A percentile compares a stretch with the other conserved stretches of the same genome.
Conservation (phyloP, 2,329 filamentous ascomycete genomes). For the Fusarium sp. region DNA sequence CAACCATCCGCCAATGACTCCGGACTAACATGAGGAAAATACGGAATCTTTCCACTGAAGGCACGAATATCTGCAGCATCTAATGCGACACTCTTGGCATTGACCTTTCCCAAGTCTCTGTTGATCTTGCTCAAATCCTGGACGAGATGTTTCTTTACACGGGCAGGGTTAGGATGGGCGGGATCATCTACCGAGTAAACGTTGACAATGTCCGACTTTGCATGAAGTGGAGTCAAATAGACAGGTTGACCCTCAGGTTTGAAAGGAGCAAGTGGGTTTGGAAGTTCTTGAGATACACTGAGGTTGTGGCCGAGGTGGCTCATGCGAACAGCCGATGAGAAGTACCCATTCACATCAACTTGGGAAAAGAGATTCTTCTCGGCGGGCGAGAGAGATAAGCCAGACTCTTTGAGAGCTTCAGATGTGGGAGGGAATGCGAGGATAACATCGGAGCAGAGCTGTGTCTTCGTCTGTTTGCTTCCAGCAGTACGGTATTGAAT, state of each 20-base stretch:
- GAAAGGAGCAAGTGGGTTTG: not conserved
- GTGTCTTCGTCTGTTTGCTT: not conserved
- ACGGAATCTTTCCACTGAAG: not conserved
- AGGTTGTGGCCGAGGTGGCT: not conserved
- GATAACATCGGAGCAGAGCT: not conserved
- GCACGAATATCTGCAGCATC: not conserved
- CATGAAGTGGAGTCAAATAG: not conserved
- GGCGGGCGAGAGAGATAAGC: not conserved
- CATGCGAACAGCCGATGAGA: slow-evolving; percentile 5
- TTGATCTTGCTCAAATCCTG: not conserved
- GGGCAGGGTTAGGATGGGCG: not conserved
- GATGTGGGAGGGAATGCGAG: not conserved
- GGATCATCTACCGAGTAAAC: not conserved
- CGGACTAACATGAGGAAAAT: not conserved
- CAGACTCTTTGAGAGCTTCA: not conserved
- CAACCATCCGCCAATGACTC: not conserved
- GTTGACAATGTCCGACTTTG: not conserved
- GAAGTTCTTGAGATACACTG: not conserved
- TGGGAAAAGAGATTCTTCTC: not conserved
- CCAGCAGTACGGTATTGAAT: not conserved
- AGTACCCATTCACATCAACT: not conserved
- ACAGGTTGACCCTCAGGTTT: not conserved
- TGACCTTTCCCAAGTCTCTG: not conserved
- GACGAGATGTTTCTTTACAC: not conserved
- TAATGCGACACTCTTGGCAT: not conserved